Conservation (phyloP, 2,329 filamentous ascomycete genomes). For the Xylaria sp. region DNA sequence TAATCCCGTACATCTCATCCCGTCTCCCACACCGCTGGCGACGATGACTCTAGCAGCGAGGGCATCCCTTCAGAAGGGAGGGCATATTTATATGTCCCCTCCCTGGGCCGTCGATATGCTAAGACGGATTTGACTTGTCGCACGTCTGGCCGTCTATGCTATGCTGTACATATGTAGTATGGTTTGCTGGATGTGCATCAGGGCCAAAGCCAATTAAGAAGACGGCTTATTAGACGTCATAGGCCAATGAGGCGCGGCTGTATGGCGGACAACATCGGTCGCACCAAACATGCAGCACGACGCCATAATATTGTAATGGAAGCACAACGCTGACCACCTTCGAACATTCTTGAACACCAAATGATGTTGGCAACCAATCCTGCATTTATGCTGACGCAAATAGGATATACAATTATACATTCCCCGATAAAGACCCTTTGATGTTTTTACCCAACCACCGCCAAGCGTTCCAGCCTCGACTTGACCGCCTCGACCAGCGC, state of each 20-base stretch:
- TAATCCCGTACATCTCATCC: neutral
- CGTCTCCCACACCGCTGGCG: slow-evolving; percentile 10
- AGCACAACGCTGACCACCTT: slow-evolving; percentile 26
- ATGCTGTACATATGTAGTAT: slow-evolving; percentile 10
- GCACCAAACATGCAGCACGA: slow-evolving; percentile 11
- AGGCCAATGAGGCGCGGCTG: slow-evolving; percentile 28
- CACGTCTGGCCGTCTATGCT: neutral
- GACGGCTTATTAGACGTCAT: slow-evolving; percentile 7
- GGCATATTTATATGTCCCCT: slow-evolving; percentile 12
- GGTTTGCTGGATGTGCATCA: slow-evolving; percentile 16
- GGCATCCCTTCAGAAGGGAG: slow-evolving; percentile 4
- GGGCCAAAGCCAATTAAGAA: slow-evolving; percentile 3
- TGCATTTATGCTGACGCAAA: slow-evolving; percentile 26
- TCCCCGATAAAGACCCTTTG: slow-evolving; percentile 26
- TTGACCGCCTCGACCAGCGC: slow-evolving; percentile 75
- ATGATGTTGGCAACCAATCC: slow-evolving; percentile 8
- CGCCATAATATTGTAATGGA: slow-evolving; percentile 22
- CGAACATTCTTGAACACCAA: slow-evolving; percentile 8
- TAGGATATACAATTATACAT: slow-evolving; percentile 37
- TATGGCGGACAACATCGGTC: slow-evolving; percentile 16
- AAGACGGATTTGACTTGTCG: neutral
- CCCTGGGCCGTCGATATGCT: neutral
- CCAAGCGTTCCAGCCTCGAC: slow-evolving; percentile 68
- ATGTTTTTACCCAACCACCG: slow-evolving; percentile 45
- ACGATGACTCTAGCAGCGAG: neutral